phyloP scores from a whole-genome alignment of 306 rosid genomes.

The Morella rubra region DNA sequence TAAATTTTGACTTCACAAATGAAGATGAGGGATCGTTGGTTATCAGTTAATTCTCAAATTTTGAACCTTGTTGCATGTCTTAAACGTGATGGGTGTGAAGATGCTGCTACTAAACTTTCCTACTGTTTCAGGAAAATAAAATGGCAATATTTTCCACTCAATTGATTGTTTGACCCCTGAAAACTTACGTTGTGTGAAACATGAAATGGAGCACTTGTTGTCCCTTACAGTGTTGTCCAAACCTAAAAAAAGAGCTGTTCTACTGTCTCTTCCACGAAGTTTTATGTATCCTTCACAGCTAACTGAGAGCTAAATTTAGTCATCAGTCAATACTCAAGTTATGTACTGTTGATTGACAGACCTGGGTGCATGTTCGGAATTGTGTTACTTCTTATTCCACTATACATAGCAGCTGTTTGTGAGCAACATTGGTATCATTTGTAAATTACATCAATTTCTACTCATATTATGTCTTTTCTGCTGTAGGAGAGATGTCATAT shows the following conservation, averaged over 20 bases:
- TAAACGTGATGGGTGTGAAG: neutral
- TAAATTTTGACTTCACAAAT: neutral
- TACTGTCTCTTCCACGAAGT: neutral
- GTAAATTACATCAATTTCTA: neutral
- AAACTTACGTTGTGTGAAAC: neutral
- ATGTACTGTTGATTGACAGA: too few species aligned
- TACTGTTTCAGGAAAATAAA: too few species aligned
- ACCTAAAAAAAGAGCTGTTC: neutral
- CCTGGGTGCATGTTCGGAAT: too few species aligned
- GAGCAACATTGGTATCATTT: neutral
- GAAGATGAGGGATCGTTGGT: neutral
- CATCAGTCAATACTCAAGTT: too few species aligned
- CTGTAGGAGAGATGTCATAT: slow-evolving; percentile 65
- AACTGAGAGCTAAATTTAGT: neutral
- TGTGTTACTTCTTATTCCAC: neutral
- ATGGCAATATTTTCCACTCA: too few species aligned
- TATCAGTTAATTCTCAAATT: neutral
- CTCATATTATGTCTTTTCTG: slow-evolving; percentile 27
- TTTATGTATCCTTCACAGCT: too few species aligned
- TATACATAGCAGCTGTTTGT: neutral
- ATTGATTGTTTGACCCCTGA: too few species aligned
- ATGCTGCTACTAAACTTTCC: neutral
- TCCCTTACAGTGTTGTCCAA: neutral
- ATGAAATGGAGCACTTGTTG: neutral
- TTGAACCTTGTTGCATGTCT: neutral